Conservation (phyloP, 805 yeast species). For the Hanseniaspora valbyensis region DNA sequence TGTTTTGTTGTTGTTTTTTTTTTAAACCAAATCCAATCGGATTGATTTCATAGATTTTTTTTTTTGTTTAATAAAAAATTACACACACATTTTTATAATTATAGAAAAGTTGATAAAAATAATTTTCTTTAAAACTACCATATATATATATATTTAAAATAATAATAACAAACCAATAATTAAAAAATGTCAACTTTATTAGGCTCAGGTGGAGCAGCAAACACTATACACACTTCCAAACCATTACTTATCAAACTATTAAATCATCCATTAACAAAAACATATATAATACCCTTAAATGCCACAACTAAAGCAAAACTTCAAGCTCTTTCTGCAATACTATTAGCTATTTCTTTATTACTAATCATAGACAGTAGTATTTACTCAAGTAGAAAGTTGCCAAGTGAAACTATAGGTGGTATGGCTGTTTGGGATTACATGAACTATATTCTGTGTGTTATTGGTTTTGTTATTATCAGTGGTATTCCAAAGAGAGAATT, state of each 20-base stretch:
- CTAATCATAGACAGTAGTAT: conserved; percentile 14
- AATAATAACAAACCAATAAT: background rate
- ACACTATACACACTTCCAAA: conserved; percentile 21
- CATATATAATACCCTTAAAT: conserved; percentile 11
- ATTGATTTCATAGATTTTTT: too few relatives aligned
- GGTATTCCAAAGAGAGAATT: conserved; percentile 13
- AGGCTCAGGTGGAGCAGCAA: conserved; percentile 24
- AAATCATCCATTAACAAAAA: conserved; percentile 12
- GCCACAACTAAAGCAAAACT: conserved; percentile 7
- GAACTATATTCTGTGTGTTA: conserved; percentile 12
- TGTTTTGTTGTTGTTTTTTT: too few relatives aligned
- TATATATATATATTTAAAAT: too few relatives aligned
- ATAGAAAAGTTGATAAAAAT: too few relatives aligned
- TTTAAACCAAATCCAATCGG: too few relatives aligned
- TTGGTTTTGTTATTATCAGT: conserved; percentile 12
- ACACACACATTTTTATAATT: too few relatives aligned
- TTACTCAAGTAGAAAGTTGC: conserved; percentile 9
- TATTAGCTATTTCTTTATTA: conserved; percentile 8
- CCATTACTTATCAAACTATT: conserved; percentile 9
- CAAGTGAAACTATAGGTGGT: conserved; percentile 10
- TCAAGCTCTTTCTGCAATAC: conserved; percentile 12
- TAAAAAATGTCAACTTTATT: background rate
- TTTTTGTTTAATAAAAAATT: too few relatives aligned
- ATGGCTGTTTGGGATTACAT: conserved; percentile 14
- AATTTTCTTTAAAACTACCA: too few relatives aligned